Conservation (phyloP, 163 green algal species). For the Coccomyxa subellipsoidea region DNA sequence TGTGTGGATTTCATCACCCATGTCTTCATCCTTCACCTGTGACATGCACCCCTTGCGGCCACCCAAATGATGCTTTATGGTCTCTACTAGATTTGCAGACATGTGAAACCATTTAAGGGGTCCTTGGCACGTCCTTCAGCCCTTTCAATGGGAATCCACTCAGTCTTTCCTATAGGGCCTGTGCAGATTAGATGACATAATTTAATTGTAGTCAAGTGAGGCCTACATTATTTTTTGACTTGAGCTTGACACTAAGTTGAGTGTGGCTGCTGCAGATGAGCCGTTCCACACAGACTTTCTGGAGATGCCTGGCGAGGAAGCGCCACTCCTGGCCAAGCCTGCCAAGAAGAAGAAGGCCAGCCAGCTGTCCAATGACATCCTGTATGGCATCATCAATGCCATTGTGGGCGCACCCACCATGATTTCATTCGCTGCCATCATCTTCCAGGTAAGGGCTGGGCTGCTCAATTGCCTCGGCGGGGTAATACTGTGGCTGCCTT, state of each 20-base stretch:
- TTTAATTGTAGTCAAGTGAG: no score
- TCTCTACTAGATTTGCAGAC: no score
- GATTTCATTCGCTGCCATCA: constrained; percentile 70
- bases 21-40: no score
- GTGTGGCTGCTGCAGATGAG: not conserved
- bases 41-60: no score
- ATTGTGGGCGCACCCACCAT: constrained; percentile 59
- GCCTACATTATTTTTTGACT: not conserved
- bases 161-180: no score
- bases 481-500: not conserved
- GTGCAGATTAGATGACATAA: no score
- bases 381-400: constrained; percentile 66
- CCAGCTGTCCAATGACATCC: constrained; percentile 16
- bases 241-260: not conserved
- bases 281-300: not conserved
- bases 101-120: no score
- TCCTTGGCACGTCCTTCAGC: no score
- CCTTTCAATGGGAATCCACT: no score
- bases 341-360: constrained; percentile 1
- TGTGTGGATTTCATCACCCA: no score
- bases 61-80: no score
- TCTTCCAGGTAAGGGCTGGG: constrained; percentile 71
- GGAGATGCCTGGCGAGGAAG: not conserved
- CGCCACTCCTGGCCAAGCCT: constrained; percentile 3
- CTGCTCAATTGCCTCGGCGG: no score